Percentiles rank a stretch among this genome's conserved stretches.
Conservation (phyloP, 2,329 filamentous ascomycete species). For the Colletotrichum truncatum region DNA sequence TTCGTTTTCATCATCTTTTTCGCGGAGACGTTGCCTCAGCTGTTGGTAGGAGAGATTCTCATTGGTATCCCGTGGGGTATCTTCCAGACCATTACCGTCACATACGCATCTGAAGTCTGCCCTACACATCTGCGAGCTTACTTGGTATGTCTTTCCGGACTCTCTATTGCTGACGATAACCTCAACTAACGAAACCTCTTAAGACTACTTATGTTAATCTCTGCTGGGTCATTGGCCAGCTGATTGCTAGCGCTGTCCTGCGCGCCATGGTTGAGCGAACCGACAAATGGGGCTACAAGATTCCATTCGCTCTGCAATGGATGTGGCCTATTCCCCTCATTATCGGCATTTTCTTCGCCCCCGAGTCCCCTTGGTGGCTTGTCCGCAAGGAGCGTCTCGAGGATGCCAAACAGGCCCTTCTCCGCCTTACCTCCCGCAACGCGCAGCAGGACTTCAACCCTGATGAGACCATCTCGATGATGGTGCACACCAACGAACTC, state of each 20-base stretch:
- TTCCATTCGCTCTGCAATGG: conserved; percentile 61
- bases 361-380: conserved; percentile 61
- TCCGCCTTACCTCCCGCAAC: conserved; percentile 46
- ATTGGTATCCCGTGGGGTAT: conserved; percentile 57
- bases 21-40: conserved; percentile 47
- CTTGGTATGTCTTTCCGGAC: conserved; percentile 44
- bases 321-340: conserved; percentile 56
- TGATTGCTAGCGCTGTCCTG: conserved; percentile 54
- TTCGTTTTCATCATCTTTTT: conserved; percentile 63
- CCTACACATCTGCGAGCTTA: conserved; percentile 57
- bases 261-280: conserved; percentile 46
- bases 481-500: conserved; percentile 59
- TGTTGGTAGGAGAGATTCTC: conserved; percentile 55
- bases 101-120: conserved; percentile 59
- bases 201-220: conserved; percentile 56
- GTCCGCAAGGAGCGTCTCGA: conserved; percentile 50
- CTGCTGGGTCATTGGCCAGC: conserved; percentile 59
- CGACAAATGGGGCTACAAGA: conserved; percentile 55
- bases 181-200: conserved; percentile 30
- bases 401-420: conserved; percentile 48
- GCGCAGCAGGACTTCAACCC: conserved; percentile 43
- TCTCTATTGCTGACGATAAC: not conserved
- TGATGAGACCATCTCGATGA: conserved; percentile 58
- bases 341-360: conserved; percentile 51
- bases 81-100: conserved; percentile 56